Evolutionary conservation across 805 yeast species (phyloP).

Genomic region (Saccharomycopsis synnaedendra): DNA sequence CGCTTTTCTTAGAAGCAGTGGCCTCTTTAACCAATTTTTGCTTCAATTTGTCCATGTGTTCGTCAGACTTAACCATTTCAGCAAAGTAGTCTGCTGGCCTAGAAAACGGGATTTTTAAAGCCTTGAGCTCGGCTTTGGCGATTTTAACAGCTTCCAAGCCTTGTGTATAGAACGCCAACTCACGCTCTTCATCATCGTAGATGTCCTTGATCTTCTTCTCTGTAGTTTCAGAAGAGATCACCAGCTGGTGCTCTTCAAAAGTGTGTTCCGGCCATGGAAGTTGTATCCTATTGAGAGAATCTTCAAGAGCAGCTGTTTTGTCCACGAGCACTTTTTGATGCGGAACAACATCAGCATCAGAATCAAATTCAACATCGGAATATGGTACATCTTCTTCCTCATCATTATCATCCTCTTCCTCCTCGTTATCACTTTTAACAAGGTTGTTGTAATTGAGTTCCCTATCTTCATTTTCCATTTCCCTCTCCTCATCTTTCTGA

Average conservation of each 20-base stretch:
- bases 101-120: slow-evolving; percentile 70
- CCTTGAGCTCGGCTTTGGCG: slow-evolving; percentile 54
- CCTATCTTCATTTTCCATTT: slow-evolving; percentile 27
- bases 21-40: slow-evolving; percentile 67
- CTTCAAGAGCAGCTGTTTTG: slow-evolving; percentile 73
- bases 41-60: slow-evolving; percentile 93
- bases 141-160: slow-evolving; percentile 73
- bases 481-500: slow-evolving; percentile 25
- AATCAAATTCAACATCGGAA: slow-evolving; percentile 85
- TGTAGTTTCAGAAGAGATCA: slow-evolving; percentile 48
- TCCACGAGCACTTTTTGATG: slow-evolving; percentile 82
- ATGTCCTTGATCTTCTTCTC: slow-evolving; percentile 70
- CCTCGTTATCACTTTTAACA: slow-evolving; percentile 18
- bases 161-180: slow-evolving; percentile 89
- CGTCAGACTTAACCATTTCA: slow-evolving; percentile 96
- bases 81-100: slow-evolving; percentile 96
- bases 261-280: slow-evolving; percentile 49
- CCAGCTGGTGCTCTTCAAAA: slow-evolving; percentile 76
- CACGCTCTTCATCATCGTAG: slow-evolving; percentile 93
- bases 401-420: slow-evolving; percentile 32
- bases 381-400: slow-evolving; percentile 79
- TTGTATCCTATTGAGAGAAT: slow-evolving; percentile 54
- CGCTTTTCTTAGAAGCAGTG: slow-evolving; percentile 35
- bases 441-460: slow-evolving; percentile 10
- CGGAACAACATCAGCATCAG: slow-evolving; percentile 92